phyloP scores from a whole-genome alignment of 768 basidiomycete genomes.

The Hydnomerulius pinastri region DNA sequence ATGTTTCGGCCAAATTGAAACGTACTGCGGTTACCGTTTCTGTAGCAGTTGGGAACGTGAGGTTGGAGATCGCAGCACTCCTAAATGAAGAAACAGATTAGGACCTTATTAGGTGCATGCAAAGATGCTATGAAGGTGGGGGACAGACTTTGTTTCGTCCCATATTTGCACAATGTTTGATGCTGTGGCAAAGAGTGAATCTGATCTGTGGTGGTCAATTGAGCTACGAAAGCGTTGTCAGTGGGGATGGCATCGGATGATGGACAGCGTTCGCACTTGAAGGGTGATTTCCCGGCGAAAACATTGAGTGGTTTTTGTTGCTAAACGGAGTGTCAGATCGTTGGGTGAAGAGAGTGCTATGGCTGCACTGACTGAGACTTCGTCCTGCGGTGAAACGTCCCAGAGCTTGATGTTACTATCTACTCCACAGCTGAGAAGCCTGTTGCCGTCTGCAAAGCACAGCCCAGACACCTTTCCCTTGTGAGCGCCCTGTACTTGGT shows the following conservation, averaged over 20 bases:
- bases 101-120: slow-evolving; percentile 8
- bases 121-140: neutral
- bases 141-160: slow-evolving; percentile 87
- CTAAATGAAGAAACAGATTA: slow-evolving; percentile 41
- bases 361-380: slow-evolving; percentile 37
- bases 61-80: slow-evolving; percentile 81
- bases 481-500: slow-evolving; percentile 70
- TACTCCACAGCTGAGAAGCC: slow-evolving; percentile 77
- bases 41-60: slow-evolving; percentile 82
- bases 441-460: slow-evolving; percentile 65
- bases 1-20: slow-evolving; percentile 94
- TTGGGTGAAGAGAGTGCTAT: neutral
- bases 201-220: slow-evolving; percentile 90
- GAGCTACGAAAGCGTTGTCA: slow-evolving; percentile 49
- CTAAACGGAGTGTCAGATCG: slow-evolving; percentile 14
- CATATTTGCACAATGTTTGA: slow-evolving; percentile 94
- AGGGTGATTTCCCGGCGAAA: slow-evolving; percentile 84
- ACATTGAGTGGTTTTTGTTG: slow-evolving; percentile 66
- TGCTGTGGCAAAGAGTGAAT: slow-evolving; percentile 91
- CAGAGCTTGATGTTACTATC: slow-evolving; percentile 85
- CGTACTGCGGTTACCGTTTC: slow-evolving; percentile 88
- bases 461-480: slow-evolving; percentile 85
- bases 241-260: neutral
- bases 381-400: slow-evolving; percentile 47
- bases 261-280: slow-evolving; percentile 64